Conservation (phyloP, 2,329 filamentous ascomycete species). For the Fusarium sp. region DNA sequence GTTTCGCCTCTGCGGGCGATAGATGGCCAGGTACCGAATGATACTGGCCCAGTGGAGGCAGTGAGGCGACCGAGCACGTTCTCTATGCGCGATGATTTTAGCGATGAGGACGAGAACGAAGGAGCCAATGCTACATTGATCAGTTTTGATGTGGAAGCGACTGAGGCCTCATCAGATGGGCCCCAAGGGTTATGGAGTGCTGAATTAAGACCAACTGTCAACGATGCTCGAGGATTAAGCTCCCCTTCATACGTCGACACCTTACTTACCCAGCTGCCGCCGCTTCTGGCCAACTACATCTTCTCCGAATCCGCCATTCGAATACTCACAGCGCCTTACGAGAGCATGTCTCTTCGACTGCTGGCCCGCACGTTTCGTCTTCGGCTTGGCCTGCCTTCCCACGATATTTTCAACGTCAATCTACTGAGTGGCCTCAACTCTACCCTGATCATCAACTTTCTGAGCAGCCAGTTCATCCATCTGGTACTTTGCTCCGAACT, state of each 20-base stretch:
- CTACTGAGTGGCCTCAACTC: conserved; percentile 54
- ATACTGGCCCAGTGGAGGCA: conserved; percentile 47
- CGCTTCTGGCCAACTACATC: conserved; percentile 60
- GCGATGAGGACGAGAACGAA: conserved; percentile 69
- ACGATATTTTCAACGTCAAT: conserved; percentile 55
- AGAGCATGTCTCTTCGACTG: conserved; percentile 59
- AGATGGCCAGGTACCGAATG: conserved; percentile 47
- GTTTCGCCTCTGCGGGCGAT: conserved; percentile 44
- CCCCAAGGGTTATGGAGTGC: conserved; percentile 69
- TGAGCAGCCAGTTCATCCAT: conserved; percentile 60
- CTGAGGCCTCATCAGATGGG: conserved; percentile 58
- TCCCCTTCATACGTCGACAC: conserved; percentile 60
- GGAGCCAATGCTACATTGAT: conserved; percentile 68
- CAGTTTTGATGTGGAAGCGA: conserved; percentile 71
- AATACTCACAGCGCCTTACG: conserved; percentile 59
- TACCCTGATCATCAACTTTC: conserved; percentile 58
- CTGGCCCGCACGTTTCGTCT: conserved; percentile 58
- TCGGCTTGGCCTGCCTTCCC: conserved; percentile 53
- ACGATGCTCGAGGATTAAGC: conserved; percentile 45
- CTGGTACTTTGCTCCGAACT: conserved; percentile 27
- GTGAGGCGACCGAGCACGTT: conserved; percentile 60
- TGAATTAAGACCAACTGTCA: conserved; percentile 65
- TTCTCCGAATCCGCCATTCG: conserved; percentile 58
- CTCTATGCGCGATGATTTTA: conserved; percentile 63
- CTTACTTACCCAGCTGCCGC: conserved; percentile 63